These are phyloP conservation scores for Emericellopsis cladophorae DNA, from an alignment of 2,329 filamentous ascomycete species.

Conservation along the genomic window DNA sequence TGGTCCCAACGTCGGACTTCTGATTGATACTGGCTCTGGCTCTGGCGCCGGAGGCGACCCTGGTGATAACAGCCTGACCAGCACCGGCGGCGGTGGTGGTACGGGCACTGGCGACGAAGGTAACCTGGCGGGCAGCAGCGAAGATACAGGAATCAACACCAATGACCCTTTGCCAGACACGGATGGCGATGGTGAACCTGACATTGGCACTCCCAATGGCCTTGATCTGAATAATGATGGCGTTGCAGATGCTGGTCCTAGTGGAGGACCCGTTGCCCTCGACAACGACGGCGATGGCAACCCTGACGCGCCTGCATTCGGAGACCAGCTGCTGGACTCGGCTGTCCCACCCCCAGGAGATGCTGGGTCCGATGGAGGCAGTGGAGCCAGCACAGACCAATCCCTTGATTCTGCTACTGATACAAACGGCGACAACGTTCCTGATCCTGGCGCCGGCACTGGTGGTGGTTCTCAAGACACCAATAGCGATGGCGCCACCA, in stretches of 20 bases:
- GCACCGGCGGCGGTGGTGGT: neutral
- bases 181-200: neutral
- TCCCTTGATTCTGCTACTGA: neutral
- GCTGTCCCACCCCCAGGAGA: neutral
- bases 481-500: neutral
- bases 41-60: neutral
- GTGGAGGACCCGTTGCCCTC: neutral
- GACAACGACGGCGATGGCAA: neutral
- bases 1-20: neutral
- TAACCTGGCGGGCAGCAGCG: too few relatives aligned
- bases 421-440: neutral
- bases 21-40: neutral
- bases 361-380: too few relatives aligned
- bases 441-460: neutral
- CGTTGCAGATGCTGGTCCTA: neutral
- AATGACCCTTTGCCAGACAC: neutral
- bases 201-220: neutral
- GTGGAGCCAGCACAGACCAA: neutral
- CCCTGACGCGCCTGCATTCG: neutral
- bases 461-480: neutral
- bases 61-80: neutral
- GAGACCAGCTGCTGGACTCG: too few relatives aligned
- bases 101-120: too few relatives aligned
- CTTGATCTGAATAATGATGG: neutral
- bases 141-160: too few relatives aligned